Percentiles rank a stretch among this genome's conserved stretches.
These are phyloP conservation scores for Ophiostoma ulmi DNA, from an alignment of 2,329 filamentous ascomycete genomes.

Conservation along the genomic window DNA sequence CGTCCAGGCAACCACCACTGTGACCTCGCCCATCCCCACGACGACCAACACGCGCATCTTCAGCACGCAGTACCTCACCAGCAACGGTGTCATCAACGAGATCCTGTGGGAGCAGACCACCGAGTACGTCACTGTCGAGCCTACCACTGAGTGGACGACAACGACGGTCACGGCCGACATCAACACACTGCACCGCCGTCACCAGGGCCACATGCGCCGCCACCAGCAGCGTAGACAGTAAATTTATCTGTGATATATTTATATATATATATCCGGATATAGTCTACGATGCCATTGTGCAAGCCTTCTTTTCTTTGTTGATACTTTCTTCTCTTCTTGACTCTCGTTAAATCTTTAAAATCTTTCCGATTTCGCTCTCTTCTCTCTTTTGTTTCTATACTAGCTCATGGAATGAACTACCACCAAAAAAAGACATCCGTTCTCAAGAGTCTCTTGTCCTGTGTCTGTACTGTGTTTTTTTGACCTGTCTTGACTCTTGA, in stretches of 20 bases:
- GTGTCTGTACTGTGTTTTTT: not conserved
- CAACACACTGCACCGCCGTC: constrained; percentile 31
- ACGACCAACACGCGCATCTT: constrained; percentile 34
- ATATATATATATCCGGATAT: not conserved
- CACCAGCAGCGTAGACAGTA: constrained; percentile 28
- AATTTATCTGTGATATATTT: constrained; percentile 2
- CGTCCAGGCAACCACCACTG: not conserved
- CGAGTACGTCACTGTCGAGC: constrained; percentile 46
- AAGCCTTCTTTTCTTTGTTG: constrained; percentile 13
- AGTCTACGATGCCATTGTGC: not conserved
- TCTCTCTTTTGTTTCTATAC: not conserved
- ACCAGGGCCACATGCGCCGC: constrained; percentile 37
- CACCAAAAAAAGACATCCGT: not conserved
- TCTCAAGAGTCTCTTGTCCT: not conserved
- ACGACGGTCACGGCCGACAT: constrained; percentile 32
- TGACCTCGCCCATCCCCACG: constrained; percentile 29
- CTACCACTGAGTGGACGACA: constrained; percentile 40
- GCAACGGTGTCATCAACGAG: constrained; percentile 48
- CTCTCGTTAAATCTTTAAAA: not conserved
- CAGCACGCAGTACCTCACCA: constrained; percentile 52
- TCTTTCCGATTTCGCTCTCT: not conserved
- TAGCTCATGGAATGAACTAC: constrained; percentile 11
- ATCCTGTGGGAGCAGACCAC: constrained; percentile 53
- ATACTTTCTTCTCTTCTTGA: constrained; percentile 17
- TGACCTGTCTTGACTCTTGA: not conserved